A percentile compares a stretch with the other conserved stretches of the same genome.
Evolutionary conservation across 1,284 basidiomycete genomes (phyloP).

Genomic region (Melampsora americana): DNA sequence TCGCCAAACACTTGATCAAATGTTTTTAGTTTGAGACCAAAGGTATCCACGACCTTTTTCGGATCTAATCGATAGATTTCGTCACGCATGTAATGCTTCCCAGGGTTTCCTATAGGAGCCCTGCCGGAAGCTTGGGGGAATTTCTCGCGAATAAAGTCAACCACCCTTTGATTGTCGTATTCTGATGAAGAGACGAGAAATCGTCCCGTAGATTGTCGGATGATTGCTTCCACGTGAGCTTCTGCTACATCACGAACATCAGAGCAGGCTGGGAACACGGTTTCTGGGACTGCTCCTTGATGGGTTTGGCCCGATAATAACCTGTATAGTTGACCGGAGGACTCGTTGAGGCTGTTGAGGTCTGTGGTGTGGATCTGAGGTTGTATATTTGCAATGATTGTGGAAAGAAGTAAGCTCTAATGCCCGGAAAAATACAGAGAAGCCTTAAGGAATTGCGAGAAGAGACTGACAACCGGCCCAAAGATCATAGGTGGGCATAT

Average conservation of each 20-base stretch:
- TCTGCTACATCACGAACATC: conserved; percentile 30
- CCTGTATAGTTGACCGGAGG: conserved; percentile 20
- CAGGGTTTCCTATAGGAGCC: conserved; percentile 1
- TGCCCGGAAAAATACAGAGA: no score
- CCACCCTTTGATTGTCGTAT: conserved; percentile 23
- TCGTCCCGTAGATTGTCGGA: conserved; percentile 3
- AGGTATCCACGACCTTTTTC: not conserved
- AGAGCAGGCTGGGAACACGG: conserved; percentile 15
- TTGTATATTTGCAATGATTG: not conserved
- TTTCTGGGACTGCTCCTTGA: conserved; percentile 8
- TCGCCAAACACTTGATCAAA: conserved; percentile 25
- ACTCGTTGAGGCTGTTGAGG: conserved; percentile 17
- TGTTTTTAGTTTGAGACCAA: conserved; percentile 15
- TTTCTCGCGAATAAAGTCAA: conserved; percentile 9
- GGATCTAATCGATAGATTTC: conserved; percentile 20
- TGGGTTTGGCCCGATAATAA: conserved; percentile 15
- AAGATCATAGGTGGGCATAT: conserved; percentile 62
- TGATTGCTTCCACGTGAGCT: conserved; percentile 18
- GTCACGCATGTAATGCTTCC: conserved; percentile 7
- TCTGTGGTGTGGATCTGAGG: conserved; percentile 16
- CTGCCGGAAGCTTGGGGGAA: not conserved
- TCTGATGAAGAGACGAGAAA: conserved; percentile 14
- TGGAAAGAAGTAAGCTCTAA: not conserved
- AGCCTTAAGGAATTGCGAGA: not conserved
- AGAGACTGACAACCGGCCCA: conserved; percentile 22